Base-by-base conservation (phyloP, 1,139 yeast species). In the Suhomyces atakaporum region DNA sequence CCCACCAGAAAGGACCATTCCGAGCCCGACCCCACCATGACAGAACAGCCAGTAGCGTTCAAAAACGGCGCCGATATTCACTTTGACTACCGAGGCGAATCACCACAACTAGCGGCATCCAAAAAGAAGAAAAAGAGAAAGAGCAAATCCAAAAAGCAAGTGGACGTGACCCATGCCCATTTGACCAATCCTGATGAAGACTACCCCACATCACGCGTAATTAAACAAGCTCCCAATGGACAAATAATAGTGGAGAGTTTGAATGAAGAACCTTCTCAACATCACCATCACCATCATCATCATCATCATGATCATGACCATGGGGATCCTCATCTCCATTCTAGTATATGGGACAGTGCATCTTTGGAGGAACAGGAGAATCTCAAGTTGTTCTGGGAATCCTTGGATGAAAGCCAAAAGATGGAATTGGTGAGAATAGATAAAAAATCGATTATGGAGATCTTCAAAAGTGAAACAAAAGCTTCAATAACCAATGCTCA, bases 221-320 rank as follows among this genome's bases (percentile, higher is more conserved):
- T 84, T 45, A 83, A 81, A 51, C 84, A 81, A 54, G 84, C 79
- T 1, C 74, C 84, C 3, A 81, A 83, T 54, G 94, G 92, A 3
- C 85, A 82, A 50, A 85, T 84, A 18, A 73, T 84, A 43, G 85
- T 85, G 38, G 75, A 78, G 46, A 66, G 77, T 44, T 51, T 77
- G 45, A 69, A 69, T 33, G 66, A 35, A 34, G 35, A 34, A 3
- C 22, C 34, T 5, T 16, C 30, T 8, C 6, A 25, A 11, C 34
- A 27, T n/a, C 43, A 34, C 19, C 11, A 22, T 6, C 41, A 37
- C 18, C 44, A 39, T 19, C 35, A 42, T 27, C 46, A 49, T n/a
- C n/a, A n/a, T n/a, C n/a, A n/a, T n/a, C n/a, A n/a, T n/a, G n/a
- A n/a, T n/a, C 34, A 27, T n/a, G 41, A 34, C 19, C 11, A 22